phyloP scores from a whole-genome alignment of 768 basidiomycete species.

The Crepidotus variabilis region DNA sequence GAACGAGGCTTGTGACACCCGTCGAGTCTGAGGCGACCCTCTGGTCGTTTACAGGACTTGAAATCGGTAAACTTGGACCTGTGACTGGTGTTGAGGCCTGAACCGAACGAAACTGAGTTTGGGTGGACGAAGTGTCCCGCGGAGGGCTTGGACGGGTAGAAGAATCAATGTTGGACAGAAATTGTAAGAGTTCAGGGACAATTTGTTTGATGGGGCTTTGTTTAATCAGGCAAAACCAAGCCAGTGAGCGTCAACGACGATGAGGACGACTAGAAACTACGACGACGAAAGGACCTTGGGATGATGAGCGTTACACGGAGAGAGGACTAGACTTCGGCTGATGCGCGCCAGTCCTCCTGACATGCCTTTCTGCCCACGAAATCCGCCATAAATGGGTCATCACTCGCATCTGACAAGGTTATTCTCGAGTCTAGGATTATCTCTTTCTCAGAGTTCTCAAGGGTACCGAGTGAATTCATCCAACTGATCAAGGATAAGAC shows the following conservation, averaged over 20 bases:
- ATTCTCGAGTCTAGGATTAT: background rate
- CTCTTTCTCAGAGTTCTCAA: background rate
- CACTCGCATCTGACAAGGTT: background rate
- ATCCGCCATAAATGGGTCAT: slow-evolving; percentile 2
- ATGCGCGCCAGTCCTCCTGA: slow-evolving; percentile 7
- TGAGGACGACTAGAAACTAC: slow-evolving; percentile 2
- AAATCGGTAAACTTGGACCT: slow-evolving; percentile 12
- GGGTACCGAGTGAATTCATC: background rate
- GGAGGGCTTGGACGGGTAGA: slow-evolving; percentile 50
- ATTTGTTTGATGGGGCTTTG: slow-evolving; percentile 17
- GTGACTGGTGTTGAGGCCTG: slow-evolving; percentile 38
- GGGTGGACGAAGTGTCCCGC: slow-evolving; percentile 49
- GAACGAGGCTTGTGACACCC: slow-evolving; percentile 47
- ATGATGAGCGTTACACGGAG: slow-evolving; percentile 15
- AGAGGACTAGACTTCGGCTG: slow-evolving; percentile 1
- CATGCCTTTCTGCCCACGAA: slow-evolving; percentile 4
- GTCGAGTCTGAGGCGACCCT: slow-evolving; percentile 14
- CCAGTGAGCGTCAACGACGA: slow-evolving; percentile 9
- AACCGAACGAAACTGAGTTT: slow-evolving; percentile 39
- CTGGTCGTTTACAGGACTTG: slow-evolving; percentile 23
- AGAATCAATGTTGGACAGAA: slow-evolving; percentile 63
- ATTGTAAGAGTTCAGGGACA: slow-evolving; percentile 22
- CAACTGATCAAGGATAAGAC: background rate
- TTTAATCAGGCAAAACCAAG: slow-evolving; percentile 8
- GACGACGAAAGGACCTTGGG: background rate